Evolutionary conservation across 164 flowering plant species (phyloP), one percentile per base, ranked within the genome.

Genomic region (Houttuynia cordata): DNA sequence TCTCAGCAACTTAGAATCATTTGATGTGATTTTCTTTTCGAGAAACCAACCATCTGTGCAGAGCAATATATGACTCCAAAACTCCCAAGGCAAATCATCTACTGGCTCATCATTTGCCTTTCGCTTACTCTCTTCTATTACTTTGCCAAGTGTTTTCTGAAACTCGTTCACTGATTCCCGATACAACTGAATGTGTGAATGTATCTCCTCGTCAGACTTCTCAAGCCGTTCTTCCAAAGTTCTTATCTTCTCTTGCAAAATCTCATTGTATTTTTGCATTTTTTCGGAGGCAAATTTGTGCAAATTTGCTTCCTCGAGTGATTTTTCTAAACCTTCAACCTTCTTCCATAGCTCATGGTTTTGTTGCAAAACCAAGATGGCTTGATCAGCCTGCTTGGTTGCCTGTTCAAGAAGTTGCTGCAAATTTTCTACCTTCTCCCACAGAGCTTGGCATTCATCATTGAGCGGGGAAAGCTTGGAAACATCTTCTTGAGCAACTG

Each of bases 31-130:
- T 75, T 93, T 93, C 73, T 86, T 84, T 76, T 87, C 98, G 73
- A 93, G 77, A 64, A 80, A 71, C 96, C 97, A 89, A 25, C 93
- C 96, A 82, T 89, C 97, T 56, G 88, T 59, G 51, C 78, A 67
- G 54, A 93, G 87, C 73, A 90, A 74, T 67, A 93, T 68, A 49
- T 72, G 84, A 71, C 96, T 89, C 98, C 97, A 93, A 72, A 87
- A 93, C 57, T 83, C 92, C 86, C 82, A 75, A 41, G 98, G 98
- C 91, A 86, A 76, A 68, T 89, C 89, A 70, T 78, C 68, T 12
- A 80, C 86, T 53, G 88, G 86, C 69, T 72, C 81, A 65, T 84
- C 82, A 21, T 63, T 49, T 51, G 78, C 78, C 67, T 71, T 81
- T 71, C 67, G 77, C 78, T 76, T 82, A 76, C 82, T 83, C 73